A percentile compares a stretch with the other conserved stretches of the same genome.
Conservation (phyloP, 345 rosid species). For the Eucalyptus globulus region DNA sequence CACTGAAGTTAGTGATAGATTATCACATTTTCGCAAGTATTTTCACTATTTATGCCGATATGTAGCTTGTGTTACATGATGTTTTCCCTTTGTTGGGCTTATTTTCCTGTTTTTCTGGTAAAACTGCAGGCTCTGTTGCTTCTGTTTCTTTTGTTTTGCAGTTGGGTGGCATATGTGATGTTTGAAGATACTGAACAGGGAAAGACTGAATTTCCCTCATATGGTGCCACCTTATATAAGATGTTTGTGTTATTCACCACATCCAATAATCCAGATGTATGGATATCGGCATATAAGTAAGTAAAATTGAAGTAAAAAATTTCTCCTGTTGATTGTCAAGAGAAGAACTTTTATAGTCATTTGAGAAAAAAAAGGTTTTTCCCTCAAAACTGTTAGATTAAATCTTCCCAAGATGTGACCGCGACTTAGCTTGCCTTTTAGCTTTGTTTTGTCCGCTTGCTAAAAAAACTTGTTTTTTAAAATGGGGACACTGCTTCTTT, state of each 20-base stretch:
- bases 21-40: not conserved
- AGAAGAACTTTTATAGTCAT: not conserved
- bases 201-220: slow-evolving; percentile 54
- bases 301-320: slow-evolving; percentile 6
- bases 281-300: slow-evolving; percentile 98
- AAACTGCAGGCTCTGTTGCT: slow-evolving; percentile 72
- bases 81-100: not conserved
- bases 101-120: slow-evolving; percentile 6
- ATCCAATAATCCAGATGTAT: slow-evolving; percentile 97
- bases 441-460: not conserved
- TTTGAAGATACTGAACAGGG: slow-evolving; percentile 95
- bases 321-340: not conserved
- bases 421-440: not conserved
- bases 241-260: slow-evolving; percentile 95
- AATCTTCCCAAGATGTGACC: not conserved
- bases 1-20: not conserved
- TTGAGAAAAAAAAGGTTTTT: not conserved
- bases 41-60: not conserved
- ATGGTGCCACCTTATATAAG: slow-evolving; percentile 66
- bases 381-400: not conserved
- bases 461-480: not conserved
- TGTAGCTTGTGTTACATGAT: not conserved
- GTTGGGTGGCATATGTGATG: slow-evolving; percentile 95
- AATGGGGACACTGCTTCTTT: not conserved
- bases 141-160: slow-evolving; percentile 76